phyloP scores from a whole-genome alignment of 2,329 filamentous ascomycete genomes.

The Alternaria alternata region DNA sequence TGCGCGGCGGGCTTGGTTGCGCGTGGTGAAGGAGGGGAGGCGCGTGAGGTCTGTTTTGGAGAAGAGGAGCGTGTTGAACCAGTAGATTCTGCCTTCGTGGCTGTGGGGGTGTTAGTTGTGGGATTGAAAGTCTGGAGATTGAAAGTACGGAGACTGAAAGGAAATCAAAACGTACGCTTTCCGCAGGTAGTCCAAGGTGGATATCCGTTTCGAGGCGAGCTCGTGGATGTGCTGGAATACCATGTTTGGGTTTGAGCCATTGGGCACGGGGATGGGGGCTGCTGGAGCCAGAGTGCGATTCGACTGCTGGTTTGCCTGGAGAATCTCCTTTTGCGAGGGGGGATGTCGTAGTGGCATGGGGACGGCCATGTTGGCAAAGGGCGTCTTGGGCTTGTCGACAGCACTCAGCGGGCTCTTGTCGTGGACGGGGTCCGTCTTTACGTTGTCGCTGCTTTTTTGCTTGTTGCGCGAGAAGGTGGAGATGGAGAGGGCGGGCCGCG shows the following conservation, averaged over 20 bases:
- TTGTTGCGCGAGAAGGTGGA: conserved; percentile 48
- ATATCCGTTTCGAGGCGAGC: conserved; percentile 88
- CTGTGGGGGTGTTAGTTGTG: conserved; percentile 57
- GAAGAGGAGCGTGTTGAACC: conserved; percentile 97
- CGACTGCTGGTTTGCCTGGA: conserved; percentile 29
- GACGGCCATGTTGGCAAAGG: conserved; percentile 41
- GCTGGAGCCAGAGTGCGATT: conserved; percentile 38
- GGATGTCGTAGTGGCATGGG: conserved; percentile 38
- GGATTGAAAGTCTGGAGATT: too few species aligned
- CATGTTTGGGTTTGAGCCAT: conserved; percentile 59
- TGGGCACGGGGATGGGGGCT: conserved; percentile 41
- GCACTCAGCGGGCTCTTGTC: conserved; percentile 45
- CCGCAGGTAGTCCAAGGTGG: conserved; percentile 88
- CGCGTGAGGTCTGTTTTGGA: conserved; percentile 79
- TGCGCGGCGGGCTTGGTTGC: conserved; percentile 86
- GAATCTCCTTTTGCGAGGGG: conserved; percentile 39
- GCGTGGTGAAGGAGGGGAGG: conserved; percentile 84
- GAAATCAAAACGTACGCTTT: conserved; percentile 83
- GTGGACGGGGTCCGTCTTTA: conserved; percentile 21
- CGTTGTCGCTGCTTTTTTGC: conserved; percentile 48
- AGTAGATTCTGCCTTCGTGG: conserved; percentile 93
- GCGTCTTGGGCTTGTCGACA: conserved; percentile 46
- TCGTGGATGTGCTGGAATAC: conserved; percentile 79
- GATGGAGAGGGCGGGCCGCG: conserved; percentile 50
- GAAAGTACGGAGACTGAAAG: not conserved